phyloP scores from a whole-genome alignment of 495 filamentous ascomycete genomes.

The Daldinia decipiens region DNA sequence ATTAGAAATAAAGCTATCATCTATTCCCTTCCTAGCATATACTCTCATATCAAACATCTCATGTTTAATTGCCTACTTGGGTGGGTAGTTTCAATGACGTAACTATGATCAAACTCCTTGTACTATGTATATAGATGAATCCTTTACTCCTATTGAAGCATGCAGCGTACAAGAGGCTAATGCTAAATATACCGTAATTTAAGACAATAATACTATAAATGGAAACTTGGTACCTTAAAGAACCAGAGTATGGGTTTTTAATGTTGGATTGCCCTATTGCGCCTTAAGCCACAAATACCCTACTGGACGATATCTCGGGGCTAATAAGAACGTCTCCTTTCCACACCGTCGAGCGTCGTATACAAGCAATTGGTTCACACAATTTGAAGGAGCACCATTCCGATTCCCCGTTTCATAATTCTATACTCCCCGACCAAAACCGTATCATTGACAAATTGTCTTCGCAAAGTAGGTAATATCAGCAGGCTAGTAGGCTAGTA shows the following conservation, averaged over 20 bases:
- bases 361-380: slow-evolving; percentile 3
- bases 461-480: neutral
- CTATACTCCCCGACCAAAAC: neutral
- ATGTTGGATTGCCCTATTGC: neutral
- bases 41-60: too few relatives aligned
- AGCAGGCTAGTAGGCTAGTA: neutral
- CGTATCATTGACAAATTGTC: neutral
- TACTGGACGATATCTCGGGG: slow-evolving; percentile 5
- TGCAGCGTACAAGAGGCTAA: slow-evolving; percentile 2
- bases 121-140: neutral
- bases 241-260: neutral
- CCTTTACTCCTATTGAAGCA: neutral
- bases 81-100: slow-evolving; percentile 1
- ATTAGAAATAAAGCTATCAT: neutral
- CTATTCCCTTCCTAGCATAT: neutral
- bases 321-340: slow-evolving; percentile 2
- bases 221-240: slow-evolving; percentile 1
- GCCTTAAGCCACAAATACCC: slow-evolving; percentile 8
- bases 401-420: slow-evolving; percentile 8
- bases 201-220: slow-evolving; percentile 6
- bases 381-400: slow-evolving; percentile 2
- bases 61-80: neutral
- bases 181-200: slow-evolving; percentile 8
- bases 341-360: neutral
- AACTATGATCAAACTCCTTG: neutral